Evolutionary conservation across 768 basidiomycete species (phyloP).

Genomic region (Boletus reticuloceps): DNA sequence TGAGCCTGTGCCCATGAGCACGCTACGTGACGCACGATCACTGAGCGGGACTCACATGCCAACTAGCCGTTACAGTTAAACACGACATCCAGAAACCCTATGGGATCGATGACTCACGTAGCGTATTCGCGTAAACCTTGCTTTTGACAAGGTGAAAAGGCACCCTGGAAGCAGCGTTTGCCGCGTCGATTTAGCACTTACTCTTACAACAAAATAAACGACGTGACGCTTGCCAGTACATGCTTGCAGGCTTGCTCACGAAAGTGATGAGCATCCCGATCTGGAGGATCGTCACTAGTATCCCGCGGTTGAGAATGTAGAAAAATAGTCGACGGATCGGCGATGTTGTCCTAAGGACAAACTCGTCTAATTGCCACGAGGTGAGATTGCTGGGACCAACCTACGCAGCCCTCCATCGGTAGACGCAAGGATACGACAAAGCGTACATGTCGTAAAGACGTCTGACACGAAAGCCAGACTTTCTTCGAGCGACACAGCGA

Average conservation of each 20-base stretch:
- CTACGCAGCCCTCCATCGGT: background rate
- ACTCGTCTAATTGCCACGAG: background rate
- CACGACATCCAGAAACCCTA: background rate
- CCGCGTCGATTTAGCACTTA: too few relatives aligned
- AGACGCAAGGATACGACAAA: background rate
- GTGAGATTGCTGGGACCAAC: background rate
- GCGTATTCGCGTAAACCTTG: constrained; percentile 1
- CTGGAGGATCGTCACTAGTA: constrained; percentile 6
- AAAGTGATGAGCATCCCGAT: background rate
- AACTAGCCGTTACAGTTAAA: background rate
- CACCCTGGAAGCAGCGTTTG: background rate
- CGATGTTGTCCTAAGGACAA: background rate
- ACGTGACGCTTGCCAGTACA: background rate
- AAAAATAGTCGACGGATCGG: background rate
- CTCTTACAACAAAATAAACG: background rate
- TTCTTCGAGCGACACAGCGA: background rate
- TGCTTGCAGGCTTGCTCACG: background rate
- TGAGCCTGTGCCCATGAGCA: background rate
- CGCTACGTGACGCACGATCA: background rate
- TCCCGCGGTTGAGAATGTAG: background rate
- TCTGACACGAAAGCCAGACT: background rate
- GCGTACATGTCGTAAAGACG: constrained; percentile 1
- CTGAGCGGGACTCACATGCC: background rate
- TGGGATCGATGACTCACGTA: background rate
- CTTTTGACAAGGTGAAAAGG: background rate